A percentile compares a stretch with the other conserved stretches of the same genome.
These are phyloP conservation scores for Pichia sp. DNA, from an alignment of 1,139 yeast genomes.

Conservation along the genomic window DNA sequence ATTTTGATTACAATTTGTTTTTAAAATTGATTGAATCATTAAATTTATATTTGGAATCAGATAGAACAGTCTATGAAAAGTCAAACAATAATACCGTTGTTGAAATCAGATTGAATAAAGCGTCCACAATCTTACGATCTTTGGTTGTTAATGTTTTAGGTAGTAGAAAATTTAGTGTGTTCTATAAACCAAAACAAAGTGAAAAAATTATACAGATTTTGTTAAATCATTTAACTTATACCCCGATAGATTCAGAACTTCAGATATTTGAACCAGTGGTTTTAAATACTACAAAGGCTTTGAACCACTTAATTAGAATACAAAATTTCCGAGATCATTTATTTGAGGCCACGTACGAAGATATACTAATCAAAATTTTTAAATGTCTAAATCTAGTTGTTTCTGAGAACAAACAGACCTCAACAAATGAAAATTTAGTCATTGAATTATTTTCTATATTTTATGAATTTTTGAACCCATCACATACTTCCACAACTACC, in stretches of 20 bases:
- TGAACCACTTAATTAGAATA: conserved; percentile 30
- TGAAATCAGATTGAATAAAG: conserved; percentile 38
- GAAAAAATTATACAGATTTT: conserved; percentile 29
- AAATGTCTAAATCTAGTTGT: conserved; percentile 20
- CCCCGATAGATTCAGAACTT: conserved; percentile 9
- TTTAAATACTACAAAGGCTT: conserved; percentile 31
- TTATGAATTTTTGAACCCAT: conserved; percentile 30
- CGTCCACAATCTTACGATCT: conserved; percentile 35
- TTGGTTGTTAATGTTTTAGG: conserved; percentile 29
- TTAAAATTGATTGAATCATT: conserved; percentile 33
- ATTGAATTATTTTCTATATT: conserved; percentile 29
- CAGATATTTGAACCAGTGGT: conserved; percentile 33
- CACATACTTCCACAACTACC: conserved; percentile 25
- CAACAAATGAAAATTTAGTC: conserved; percentile 22
- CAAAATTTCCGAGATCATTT: conserved; percentile 39
- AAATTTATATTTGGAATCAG: conserved; percentile 38
- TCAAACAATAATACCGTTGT: conserved; percentile 27
- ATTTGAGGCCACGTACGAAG: conserved; percentile 31
- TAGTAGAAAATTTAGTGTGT: conserved; percentile 16
- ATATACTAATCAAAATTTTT: conserved; percentile 27
- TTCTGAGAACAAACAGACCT: neutral
- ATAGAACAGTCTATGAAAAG: conserved; percentile 34
- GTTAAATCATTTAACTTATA: conserved; percentile 21
- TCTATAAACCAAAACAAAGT: conserved; percentile 32
- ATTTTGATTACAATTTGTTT: conserved; percentile 21